Conservation (phyloP, 163 green algal genomes). For the Chlamydomonas reinhardtii region DNA sequence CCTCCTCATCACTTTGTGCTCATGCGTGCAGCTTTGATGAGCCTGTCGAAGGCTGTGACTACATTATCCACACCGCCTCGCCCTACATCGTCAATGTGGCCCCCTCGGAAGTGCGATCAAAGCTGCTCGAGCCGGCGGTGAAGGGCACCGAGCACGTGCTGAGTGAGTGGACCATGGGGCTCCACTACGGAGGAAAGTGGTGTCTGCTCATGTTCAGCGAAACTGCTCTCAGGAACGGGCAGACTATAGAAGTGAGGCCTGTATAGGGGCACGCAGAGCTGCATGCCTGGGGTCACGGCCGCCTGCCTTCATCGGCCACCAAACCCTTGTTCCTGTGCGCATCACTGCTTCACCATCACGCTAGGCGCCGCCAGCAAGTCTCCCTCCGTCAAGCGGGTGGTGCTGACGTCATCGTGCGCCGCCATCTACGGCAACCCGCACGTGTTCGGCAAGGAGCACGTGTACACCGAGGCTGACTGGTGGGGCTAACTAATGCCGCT, state of each 20-base stretch:
- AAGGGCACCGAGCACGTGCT: slow-evolving; percentile 63
- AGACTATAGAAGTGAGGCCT: no score
- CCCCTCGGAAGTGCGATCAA: slow-evolving; percentile 9
- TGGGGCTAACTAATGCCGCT: no score
- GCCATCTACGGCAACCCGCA: not conserved
- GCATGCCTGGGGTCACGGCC: no score
- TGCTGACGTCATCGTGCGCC: slow-evolving; percentile 57
- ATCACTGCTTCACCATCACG: no score
- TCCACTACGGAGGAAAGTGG: no score
- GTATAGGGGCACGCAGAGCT: no score
- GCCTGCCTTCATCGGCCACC: no score
- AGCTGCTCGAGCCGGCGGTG: slow-evolving; percentile 58
- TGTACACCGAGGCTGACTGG: not conserved
- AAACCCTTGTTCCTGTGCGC: no score
- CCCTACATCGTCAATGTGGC: slow-evolving; percentile 49
- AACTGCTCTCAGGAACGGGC: no score
- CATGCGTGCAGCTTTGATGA: slow-evolving; percentile 52
- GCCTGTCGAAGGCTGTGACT: slow-evolving; percentile 54
- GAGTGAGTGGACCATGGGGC: no score
- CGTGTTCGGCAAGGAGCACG: not conserved
- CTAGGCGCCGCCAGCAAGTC: slow-evolving; percentile 32
- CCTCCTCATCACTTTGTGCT: no score
- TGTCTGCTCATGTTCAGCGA: no score
- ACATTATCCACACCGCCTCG: slow-evolving; percentile 63
- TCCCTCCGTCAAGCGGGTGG: slow-evolving; percentile 53